These are phyloP conservation scores for Poronia punctata DNA, from an alignment of 495 filamentous ascomycete genomes.

Conservation along the genomic window DNA sequence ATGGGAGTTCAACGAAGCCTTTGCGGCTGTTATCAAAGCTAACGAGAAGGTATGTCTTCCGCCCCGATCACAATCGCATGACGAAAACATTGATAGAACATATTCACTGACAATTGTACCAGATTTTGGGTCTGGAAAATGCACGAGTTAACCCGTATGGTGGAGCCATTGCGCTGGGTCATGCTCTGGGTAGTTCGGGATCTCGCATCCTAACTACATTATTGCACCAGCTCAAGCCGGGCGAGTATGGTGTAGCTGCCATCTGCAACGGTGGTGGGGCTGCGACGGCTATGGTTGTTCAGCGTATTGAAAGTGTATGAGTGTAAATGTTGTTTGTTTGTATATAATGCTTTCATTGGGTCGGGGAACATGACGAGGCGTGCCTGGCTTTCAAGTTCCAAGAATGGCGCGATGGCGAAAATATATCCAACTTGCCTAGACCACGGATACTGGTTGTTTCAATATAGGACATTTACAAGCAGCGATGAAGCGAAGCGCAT, in stretches of 20 bases:
- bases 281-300: slow-evolving; percentile 85
- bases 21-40: slow-evolving; percentile 91
- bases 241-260: slow-evolving; percentile 89
- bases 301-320: slow-evolving; percentile 64
- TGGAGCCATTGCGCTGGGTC: slow-evolving; percentile 89
- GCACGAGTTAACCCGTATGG: slow-evolving; percentile 81
- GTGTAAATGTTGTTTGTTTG: too few relatives aligned
- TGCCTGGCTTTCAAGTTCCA: too few relatives aligned
- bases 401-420: too few relatives aligned
- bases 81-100: slow-evolving; percentile 8
- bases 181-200: slow-evolving; percentile 89
- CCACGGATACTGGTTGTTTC: too few relatives aligned
- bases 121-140: slow-evolving; percentile 72
- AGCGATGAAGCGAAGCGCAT: too few relatives aligned
- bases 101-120: slow-evolving; percentile 13
- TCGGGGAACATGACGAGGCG: too few relatives aligned
- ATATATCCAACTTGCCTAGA: too few relatives aligned
- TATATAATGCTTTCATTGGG: too few relatives aligned
- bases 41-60: slow-evolving; percentile 66
- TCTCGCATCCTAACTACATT: slow-evolving; percentile 86
- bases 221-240: slow-evolving; percentile 81
- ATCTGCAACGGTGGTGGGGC: slow-evolving; percentile 97
- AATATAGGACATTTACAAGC: too few relatives aligned
- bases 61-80: background rate
- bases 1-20: slow-evolving; percentile 99